These are phyloP conservation scores for Senna tora DNA, from an alignment of 306 rosid species.

Conservation along the genomic window DNA sequence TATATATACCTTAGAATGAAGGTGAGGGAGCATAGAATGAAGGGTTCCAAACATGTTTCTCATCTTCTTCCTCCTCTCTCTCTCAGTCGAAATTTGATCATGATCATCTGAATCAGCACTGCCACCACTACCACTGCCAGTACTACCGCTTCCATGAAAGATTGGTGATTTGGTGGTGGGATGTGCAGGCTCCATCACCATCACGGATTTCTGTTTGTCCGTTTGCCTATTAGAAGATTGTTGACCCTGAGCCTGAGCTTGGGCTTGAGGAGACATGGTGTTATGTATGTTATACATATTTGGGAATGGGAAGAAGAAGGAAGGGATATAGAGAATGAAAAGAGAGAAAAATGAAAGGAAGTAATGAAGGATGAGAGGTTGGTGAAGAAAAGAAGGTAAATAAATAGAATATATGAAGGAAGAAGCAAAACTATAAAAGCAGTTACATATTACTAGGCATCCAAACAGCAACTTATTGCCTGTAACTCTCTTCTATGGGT, in stretches of 20 bases:
- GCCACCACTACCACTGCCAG: no score
- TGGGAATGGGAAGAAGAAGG: no score
- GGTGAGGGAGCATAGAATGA: not conserved
- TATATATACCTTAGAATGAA: not conserved
- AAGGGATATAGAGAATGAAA: no score
- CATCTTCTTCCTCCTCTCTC: not conserved
- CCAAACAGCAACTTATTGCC: conserved; percentile 45
- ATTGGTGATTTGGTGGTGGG: no score
- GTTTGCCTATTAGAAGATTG: no score
- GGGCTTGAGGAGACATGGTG: not conserved
- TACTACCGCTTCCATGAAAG: no score
- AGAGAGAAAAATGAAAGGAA: not conserved
- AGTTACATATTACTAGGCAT: conserved; percentile 56
- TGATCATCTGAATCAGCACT: not conserved
- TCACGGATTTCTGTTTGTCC: no score
- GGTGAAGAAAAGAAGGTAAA: not conserved
- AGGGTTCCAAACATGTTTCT: not conserved
- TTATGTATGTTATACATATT: no score
- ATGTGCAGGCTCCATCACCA: no score
- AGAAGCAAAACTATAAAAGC: not conserved
- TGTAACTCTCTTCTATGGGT: not conserved
- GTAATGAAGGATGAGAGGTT: conserved; percentile 10
- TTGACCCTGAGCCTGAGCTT: not conserved
- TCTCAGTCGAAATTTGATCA: not conserved
- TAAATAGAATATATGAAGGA: no score